Evolutionary conservation across 1,139 yeast species (phyloP).

Genomic region (Suhomyces anneliseae): DNA sequence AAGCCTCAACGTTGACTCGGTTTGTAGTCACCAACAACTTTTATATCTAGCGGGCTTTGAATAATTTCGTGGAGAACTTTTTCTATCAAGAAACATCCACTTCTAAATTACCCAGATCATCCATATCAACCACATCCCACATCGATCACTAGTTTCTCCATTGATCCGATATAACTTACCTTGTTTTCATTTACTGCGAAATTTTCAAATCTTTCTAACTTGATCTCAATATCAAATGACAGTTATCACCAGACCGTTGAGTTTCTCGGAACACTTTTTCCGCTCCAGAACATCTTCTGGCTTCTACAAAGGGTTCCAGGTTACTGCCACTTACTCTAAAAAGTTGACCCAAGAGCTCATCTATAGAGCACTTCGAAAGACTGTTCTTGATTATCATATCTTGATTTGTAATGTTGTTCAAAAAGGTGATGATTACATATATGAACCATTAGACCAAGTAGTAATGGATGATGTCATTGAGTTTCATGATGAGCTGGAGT

Average conservation of each 20-base stretch:
- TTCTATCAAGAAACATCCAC: no score
- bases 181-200: neutral
- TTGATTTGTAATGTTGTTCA: constrained; percentile 33
- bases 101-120: no score
- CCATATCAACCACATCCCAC: no score
- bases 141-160: no score
- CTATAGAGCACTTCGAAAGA: constrained; percentile 31
- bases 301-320: constrained; percentile 35
- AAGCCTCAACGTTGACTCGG: no score
- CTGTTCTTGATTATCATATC: constrained; percentile 37
- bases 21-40: no score
- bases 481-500: constrained; percentile 12
- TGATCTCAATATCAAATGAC: neutral
- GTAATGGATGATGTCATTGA: constrained; percentile 28
- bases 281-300: constrained; percentile 33
- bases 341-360: constrained; percentile 20
- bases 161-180: neutral
- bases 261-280: constrained; percentile 37
- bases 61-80: no score
- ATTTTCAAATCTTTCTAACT: neutral
- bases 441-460: constrained; percentile 26
- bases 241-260: constrained; percentile 23
- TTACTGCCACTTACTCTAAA: constrained; percentile 35
- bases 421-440: constrained; percentile 17
- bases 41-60: no score